Base-by-base conservation (phyloP, 192 early-diverging fungal species). In the Backusella tuberculispora region DNA sequence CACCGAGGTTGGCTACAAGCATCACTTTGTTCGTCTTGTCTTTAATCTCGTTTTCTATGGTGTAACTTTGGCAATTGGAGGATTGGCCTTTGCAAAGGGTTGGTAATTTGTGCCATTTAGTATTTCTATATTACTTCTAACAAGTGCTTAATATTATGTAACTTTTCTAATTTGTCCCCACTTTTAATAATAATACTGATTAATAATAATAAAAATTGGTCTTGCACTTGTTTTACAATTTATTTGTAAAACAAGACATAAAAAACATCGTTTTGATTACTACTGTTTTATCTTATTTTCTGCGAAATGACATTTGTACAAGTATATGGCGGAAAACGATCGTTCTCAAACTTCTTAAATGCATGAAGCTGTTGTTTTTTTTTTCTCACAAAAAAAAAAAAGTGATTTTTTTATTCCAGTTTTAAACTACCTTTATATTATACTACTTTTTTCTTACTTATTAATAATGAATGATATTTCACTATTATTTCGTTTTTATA, bases 41-140 rank as follows among this genome's bases (percentile, higher is more conserved):
- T 72, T 66, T 40, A 72, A 64, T 26, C 12, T 72, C 13, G 45
- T 77, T 15, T 72, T 77, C 42, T 77, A 42, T 29, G 76, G 70
- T 56, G 15, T 77, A 24, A 53, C 76, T 13, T 17, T 77, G 9
- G 76, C 76, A 13, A 77, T 77, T 45, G 76, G 76, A 6, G 76
- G 47, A 34, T n/a, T 65, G 17, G 71, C 70, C 14, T 77, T 77
- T 42, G 38, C 19, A 6, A 37, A 77, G 19, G 64, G 70, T 19
- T 66, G 63, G 60, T 73, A 73, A 47, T 21, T 8, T 9, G 13
- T 24, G 6, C 53, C 19, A 26, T 24, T 60, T 53, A 26, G 53
- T 60, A 60, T 60, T 60, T 26, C 53, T 19, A 21, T 60, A 60
- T 60, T 26, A 26, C 10, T 46, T 46, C 53, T 60, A 60, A 60